Evolutionary conservation across 768 basidiomycete species (phyloP).

Genomic region (Leccinum subgranulosum): DNA sequence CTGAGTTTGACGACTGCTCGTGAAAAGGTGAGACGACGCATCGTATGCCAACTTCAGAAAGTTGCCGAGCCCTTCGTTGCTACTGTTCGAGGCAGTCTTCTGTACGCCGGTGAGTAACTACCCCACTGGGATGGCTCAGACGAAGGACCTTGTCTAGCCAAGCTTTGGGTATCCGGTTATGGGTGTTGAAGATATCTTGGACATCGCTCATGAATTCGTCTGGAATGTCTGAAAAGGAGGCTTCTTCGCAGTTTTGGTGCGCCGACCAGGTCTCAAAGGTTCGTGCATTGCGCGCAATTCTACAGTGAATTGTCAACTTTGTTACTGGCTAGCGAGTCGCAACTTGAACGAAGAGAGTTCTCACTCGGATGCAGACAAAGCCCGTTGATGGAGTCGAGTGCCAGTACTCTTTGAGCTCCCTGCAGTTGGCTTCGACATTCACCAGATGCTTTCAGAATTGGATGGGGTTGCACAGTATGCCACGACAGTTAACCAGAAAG

Average conservation of each 20-base stretch:
- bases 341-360: slow-evolving; percentile 6
- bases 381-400: slow-evolving; percentile 27
- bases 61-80: slow-evolving; percentile 12
- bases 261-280: slow-evolving; percentile 52
- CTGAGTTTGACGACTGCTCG: slow-evolving; percentile 17
- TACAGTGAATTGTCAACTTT: slow-evolving; percentile 17
- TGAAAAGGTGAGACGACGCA: slow-evolving; percentile 40
- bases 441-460: background rate
- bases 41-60: slow-evolving; percentile 34
- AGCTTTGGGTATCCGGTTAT: slow-evolving; percentile 33
- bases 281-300: slow-evolving; percentile 47
- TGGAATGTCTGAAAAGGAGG: slow-evolving; percentile 44
- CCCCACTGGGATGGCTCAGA: background rate
- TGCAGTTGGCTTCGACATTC: slow-evolving; percentile 20
- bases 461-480: background rate
- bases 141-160: slow-evolving; percentile 43
- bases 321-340: background rate
- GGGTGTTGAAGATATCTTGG: slow-evolving; percentile 37
- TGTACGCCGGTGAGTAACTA: slow-evolving; percentile 1
- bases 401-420: slow-evolving; percentile 13
- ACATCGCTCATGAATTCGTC: slow-evolving; percentile 36
- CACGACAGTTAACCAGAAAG: background rate
- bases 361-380: slow-evolving; percentile 48
- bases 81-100: slow-evolving; percentile 4
- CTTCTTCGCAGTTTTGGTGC: slow-evolving; percentile 49